Evolutionary conservation across 2,329 filamentous ascomycete species (phyloP).

Genomic region (Sporothrix inflata): DNA sequence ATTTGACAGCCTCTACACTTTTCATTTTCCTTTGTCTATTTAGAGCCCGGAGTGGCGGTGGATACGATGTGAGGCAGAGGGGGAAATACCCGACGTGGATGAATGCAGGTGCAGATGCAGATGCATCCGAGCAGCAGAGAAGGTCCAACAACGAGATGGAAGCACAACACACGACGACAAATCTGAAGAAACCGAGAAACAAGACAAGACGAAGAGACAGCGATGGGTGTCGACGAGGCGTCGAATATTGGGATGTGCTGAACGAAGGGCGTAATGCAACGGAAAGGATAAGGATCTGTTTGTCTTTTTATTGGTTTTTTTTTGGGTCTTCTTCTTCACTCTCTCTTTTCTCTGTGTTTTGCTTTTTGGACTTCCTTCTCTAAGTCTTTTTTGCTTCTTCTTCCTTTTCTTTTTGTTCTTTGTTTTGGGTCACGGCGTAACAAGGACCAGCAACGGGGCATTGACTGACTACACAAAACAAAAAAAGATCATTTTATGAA

Average conservation of each 20-base stretch:
- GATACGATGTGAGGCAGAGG: neutral
- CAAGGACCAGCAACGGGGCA: neutral
- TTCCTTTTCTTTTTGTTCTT: neutral
- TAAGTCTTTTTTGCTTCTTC: neutral
- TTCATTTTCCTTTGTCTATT: conserved; percentile 11
- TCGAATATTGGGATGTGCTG: neutral
- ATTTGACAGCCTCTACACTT: neutral
- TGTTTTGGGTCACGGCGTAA: neutral
- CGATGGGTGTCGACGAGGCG: neutral
- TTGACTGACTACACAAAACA: neutral
- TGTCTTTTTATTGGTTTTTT: neutral
- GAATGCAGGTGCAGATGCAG: no score
- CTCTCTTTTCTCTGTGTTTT: neutral
- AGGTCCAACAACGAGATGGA: no score
- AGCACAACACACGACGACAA: neutral
- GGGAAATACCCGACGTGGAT: neutral
- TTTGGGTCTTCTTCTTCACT: neutral
- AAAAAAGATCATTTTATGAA: neutral
- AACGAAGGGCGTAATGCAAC: neutral
- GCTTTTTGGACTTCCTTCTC: no score
- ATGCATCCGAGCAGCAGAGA: no score
- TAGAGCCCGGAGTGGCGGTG: neutral
- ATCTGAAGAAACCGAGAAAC: neutral
- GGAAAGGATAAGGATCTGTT: neutral
- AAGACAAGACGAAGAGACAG: neutral